Percentiles rank a stretch among this genome's conserved stretches.
Evolutionary conservation across 2,329 filamentous ascomycete species (phyloP).

Genomic region (Sclerotinia nivalis): DNA sequence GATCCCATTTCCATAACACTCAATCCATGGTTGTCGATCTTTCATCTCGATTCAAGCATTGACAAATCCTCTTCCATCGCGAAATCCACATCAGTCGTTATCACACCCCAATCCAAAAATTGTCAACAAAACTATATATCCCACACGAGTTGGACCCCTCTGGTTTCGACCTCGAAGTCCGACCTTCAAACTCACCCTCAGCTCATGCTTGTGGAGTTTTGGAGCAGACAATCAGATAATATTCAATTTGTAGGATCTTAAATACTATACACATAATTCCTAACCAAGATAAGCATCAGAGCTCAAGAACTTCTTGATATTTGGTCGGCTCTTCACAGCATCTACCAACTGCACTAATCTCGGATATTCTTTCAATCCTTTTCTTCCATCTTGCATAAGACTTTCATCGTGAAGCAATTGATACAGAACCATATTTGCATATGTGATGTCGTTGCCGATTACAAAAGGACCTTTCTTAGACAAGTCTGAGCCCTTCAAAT

Average conservation of each 20-base stretch:
- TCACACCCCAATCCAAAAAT: not conserved
- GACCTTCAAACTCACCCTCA: not conserved
- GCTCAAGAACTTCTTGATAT: slow-evolving; percentile 37
- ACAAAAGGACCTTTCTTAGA: slow-evolving; percentile 39
- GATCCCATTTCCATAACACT: not conserved
- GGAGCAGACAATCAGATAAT: not conserved
- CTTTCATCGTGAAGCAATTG: slow-evolving; percentile 39
- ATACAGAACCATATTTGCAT: slow-evolving; percentile 39
- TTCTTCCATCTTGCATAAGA: slow-evolving; percentile 35
- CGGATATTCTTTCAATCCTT: slow-evolving; percentile 36
- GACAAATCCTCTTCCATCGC: not conserved
- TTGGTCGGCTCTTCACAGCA: slow-evolving; percentile 35
- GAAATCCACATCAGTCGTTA: not conserved
- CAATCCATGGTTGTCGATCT: too few species aligned
- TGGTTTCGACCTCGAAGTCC: not conserved
- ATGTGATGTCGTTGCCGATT: slow-evolving; percentile 37
- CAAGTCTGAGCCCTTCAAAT: slow-evolving; percentile 38
- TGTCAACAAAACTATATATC: too few species aligned
- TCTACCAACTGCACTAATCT: slow-evolving; percentile 37
- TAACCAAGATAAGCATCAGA: slow-evolving; percentile 37
- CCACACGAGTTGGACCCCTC: too few species aligned
- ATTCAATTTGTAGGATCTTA: not conserved
- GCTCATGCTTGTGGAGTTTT: not conserved
- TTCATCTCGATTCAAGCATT: not conserved
- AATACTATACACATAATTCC: not conserved